A percentile compares a stretch with the other conserved stretches of the same genome.
Conservation (phyloP, 768 basidiomycete species). For the Boletus patriciae region DNA sequence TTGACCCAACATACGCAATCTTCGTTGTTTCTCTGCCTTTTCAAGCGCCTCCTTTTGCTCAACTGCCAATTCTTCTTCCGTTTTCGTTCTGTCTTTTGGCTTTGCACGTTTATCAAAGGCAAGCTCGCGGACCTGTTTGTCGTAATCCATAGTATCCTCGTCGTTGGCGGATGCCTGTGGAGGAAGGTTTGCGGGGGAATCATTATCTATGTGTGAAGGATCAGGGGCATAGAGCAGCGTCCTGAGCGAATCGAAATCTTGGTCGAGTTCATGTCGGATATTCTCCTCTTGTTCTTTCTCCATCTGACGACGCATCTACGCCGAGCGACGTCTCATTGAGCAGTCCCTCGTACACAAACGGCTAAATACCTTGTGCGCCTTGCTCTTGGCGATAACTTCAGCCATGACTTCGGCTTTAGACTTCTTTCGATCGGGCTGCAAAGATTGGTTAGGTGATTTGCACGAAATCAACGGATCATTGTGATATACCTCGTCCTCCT, state of each 20-base stretch:
- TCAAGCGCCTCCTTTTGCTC: constrained; percentile 87
- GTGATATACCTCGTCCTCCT: constrained; percentile 48
- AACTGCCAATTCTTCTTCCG: constrained; percentile 88
- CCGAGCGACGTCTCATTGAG: neutral
- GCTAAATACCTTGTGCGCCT: constrained; percentile 78
- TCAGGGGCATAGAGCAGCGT: constrained; percentile 65
- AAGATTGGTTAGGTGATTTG: neutral
- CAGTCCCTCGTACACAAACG: neutral
- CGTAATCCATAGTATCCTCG: constrained; percentile 66
- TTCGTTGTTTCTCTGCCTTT: constrained; percentile 76
- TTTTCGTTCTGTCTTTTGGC: constrained; percentile 93
- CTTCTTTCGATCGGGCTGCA: constrained; percentile 80
- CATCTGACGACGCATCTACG: constrained; percentile 81
- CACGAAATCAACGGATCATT: neutral
- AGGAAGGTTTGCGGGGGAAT: constrained; percentile 21
- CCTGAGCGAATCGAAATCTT: constrained; percentile 80
- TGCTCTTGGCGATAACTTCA: constrained; percentile 96
- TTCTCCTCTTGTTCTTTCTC: constrained; percentile 84
- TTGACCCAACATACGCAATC: constrained; percentile 84
- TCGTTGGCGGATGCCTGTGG: neutral
- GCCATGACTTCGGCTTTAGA: constrained; percentile 96
- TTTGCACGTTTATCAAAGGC: constrained; percentile 93
- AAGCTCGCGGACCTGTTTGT: constrained; percentile 87
- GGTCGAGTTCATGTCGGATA: constrained; percentile 84
- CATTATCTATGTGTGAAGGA: constrained; percentile 43